phyloP scores from a whole-genome alignment of 2,329 filamentous ascomycete genomes.

The Erysiphe pulchra region DNA sequence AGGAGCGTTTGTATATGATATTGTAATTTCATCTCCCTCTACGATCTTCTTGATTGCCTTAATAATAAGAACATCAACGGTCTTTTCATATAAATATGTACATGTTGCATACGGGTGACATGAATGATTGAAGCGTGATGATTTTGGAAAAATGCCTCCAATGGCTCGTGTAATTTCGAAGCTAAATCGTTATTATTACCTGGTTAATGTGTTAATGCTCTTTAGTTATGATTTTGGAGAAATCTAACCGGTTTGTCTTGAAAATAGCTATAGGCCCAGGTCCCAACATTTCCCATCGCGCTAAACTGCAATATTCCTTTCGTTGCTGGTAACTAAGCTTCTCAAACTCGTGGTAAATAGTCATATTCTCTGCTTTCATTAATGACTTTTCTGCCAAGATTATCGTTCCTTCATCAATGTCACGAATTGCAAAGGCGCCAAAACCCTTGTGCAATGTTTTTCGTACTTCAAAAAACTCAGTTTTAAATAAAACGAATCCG shows the following conservation, averaged over 20 bases:
- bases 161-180: slow-evolving; percentile 4
- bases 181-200: slow-evolving; percentile 1
- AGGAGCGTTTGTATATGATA: slow-evolving; percentile 21
- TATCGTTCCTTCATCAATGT: slow-evolving; percentile 7
- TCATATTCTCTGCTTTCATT: slow-evolving; percentile 4
- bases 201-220: not conserved
- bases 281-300: slow-evolving; percentile 4
- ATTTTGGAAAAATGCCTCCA: slow-evolving; percentile 22
- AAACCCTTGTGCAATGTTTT: slow-evolving; percentile 9
- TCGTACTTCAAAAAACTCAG: slow-evolving; percentile 10
- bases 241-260: slow-evolving; percentile 10
- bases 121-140: slow-evolving; percentile 32
- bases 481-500: slow-evolving; percentile 3
- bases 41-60: slow-evolving; percentile 15
- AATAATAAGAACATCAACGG: slow-evolving; percentile 17
- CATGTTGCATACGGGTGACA: slow-evolving; percentile 22
- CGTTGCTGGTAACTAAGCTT: slow-evolving; percentile 5
- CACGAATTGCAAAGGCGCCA: slow-evolving; percentile 10
- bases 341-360: slow-evolving; percentile 5
- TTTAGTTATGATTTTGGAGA: not conserved
- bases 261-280: slow-evolving; percentile 6
- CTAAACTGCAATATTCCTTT: slow-evolving; percentile 5
- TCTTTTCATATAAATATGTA: slow-evolving; percentile 14
- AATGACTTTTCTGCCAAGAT: slow-evolving; percentile 10
- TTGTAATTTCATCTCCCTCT: slow-evolving; percentile 23